Conservation (phyloP, 345 rosid genomes). For the Salix arbutifolia region DNA sequence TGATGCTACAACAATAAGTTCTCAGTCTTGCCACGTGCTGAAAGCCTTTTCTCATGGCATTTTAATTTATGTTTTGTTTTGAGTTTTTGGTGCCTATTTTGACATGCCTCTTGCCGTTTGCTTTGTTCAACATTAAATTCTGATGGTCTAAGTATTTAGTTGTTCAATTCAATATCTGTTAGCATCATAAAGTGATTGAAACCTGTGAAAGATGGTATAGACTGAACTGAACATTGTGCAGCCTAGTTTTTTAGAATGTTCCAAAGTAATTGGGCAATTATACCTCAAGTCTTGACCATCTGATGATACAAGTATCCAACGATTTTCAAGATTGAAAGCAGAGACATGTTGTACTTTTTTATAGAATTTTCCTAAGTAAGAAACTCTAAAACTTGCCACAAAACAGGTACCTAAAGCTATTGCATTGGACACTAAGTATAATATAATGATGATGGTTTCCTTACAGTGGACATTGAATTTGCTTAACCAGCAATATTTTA, state of each 20-base stretch:
- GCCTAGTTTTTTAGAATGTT: not conserved
- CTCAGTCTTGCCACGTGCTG: not conserved
- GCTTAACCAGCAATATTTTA: not conserved
- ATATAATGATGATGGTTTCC: not conserved
- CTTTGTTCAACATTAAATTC: not conserved
- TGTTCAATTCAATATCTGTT: not conserved
- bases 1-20: not conserved
- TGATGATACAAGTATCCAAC: not conserved
- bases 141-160: not conserved
- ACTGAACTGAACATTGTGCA: not conserved
- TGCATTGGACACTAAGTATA: not conserved
- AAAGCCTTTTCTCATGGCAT: not conserved
- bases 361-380: not conserved
- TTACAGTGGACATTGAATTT: not conserved
- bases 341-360: not conserved
- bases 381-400: not conserved
- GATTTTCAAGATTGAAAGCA: not conserved
- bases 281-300: not conserved
- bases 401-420: not conserved
- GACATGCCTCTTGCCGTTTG: not conserved
- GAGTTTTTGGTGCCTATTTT: not conserved
- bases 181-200: not conserved
- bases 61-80: no score
- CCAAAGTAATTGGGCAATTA: not conserved
- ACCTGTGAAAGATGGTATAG: not conserved